Evolutionary conservation across 176 grass and related monocot genomes (phyloP), one percentile per base, ranked within the genome.

Genomic region (Phyllostachys edulis): DNA sequence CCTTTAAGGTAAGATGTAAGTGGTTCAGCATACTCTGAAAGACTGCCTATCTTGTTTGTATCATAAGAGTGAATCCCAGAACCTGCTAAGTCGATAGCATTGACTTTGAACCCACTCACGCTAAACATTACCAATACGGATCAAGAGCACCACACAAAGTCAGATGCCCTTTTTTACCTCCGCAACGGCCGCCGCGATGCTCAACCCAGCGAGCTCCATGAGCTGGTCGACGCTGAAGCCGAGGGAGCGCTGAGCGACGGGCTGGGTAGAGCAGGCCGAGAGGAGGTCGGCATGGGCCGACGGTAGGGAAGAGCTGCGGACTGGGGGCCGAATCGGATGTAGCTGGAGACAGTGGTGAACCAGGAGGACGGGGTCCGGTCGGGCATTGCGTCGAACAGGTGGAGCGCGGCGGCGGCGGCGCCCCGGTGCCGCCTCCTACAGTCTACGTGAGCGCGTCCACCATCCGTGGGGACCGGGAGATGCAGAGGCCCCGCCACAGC

Each of bases 41-140:
- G 85, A 86, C 93, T 94, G 69, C 74, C 76, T 61, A 99, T 89
- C 80, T 90, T 89, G 71, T 94, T 99, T 23, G 91, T 88, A 83
- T 99, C 91, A 74, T 62, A 92, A 32, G 90, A 94, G 84, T 96
- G 81, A 89, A 99, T 90, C 80, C 93, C 96, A 18, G 93, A 96
- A 63, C 96, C 96, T 40, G 96, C 81, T 62, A 99, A 90, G 68
- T 99, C 93, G 32, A 99, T 85, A 85, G 96, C 93, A 76, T 88
- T 87, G 85, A 99, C 96, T 92, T 92, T 94, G 87, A 96, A 99
- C 37, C 91, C 89, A 81, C 91, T 90, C n/a, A n/a, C n/a, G n/a
- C n/a, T n/a, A n/a, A n/a, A n/a, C n/a, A n/a, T n/a, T n/a, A n/a
- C n/a, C n/a, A n/a, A n/a, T n/a, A n/a, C n/a, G n/a, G n/a, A n/a